Conservation (phyloP, 768 basidiomycete genomes). For the Steccherinum ochraceum region DNA sequence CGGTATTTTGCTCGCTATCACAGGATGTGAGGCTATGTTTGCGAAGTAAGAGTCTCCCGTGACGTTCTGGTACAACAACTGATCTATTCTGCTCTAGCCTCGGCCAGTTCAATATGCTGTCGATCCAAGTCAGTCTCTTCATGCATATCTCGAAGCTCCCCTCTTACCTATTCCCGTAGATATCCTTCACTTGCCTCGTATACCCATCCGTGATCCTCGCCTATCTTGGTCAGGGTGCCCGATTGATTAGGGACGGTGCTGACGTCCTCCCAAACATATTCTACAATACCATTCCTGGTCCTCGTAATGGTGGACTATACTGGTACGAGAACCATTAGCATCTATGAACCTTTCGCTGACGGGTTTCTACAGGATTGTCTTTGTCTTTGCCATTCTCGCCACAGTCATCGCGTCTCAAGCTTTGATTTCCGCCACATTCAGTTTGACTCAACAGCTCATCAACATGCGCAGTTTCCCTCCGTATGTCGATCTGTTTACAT, state of each 20-base stretch:
- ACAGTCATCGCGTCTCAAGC: slow-evolving; percentile 65
- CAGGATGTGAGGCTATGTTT: slow-evolving; percentile 64
- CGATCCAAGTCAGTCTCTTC: slow-evolving; percentile 41
- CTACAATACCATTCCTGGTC: slow-evolving; percentile 59
- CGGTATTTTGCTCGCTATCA: slow-evolving; percentile 60
- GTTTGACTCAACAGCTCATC: slow-evolving; percentile 57
- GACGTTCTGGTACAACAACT: neutral
- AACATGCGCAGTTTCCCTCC: slow-evolving; percentile 54
- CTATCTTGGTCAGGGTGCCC: slow-evolving; percentile 69
- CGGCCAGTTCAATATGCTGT: slow-evolving; percentile 58
- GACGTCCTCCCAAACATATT: slow-evolving; percentile 49
- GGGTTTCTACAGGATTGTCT: slow-evolving; percentile 45
- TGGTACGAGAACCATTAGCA: slow-evolving; percentile 34
- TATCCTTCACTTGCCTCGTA: slow-evolving; percentile 46
- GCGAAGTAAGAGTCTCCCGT: slow-evolving; percentile 42
- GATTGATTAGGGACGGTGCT: slow-evolving; percentile 46
- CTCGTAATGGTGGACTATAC: slow-evolving; percentile 44
- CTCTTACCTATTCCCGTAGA: slow-evolving; percentile 19
- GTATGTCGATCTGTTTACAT: too few relatives aligned
- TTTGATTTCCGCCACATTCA: slow-evolving; percentile 64
- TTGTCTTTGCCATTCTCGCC: slow-evolving; percentile 54
- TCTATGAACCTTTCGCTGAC: neutral
- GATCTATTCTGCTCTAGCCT: too few relatives aligned
- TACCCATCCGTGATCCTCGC: slow-evolving; percentile 58
- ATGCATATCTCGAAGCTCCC: neutral